phyloP scores from a whole-genome alignment of 2,329 filamentous ascomycete genomes.

The Fusarium compactum region DNA sequence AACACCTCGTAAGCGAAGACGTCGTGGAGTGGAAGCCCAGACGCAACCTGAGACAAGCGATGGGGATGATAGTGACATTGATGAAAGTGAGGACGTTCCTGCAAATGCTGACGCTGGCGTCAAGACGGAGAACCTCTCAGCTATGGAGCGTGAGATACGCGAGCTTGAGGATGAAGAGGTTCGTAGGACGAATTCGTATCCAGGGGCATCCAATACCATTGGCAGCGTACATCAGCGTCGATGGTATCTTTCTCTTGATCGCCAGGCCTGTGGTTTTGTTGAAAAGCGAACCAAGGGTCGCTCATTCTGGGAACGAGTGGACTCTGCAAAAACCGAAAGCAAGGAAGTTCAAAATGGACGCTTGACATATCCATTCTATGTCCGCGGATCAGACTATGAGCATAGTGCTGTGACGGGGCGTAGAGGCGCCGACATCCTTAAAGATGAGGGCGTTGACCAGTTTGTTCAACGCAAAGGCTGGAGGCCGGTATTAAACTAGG shows the following conservation, averaged over 20 bases:
- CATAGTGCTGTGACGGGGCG: conserved; percentile 76
- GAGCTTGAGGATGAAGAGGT: conserved; percentile 66
- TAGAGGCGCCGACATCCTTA: conserved; percentile 68
- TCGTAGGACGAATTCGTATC: conserved; percentile 72
- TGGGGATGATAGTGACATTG: conserved; percentile 29
- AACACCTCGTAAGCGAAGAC: conserved; percentile 21
- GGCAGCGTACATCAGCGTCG: conserved; percentile 74
- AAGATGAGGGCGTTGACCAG: conserved; percentile 69
- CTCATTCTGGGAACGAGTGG: conserved; percentile 22
- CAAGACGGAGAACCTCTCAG: conserved; percentile 44
- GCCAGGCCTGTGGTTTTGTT: conserved; percentile 68
- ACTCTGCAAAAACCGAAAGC: not conserved
- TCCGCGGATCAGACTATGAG: conserved; percentile 70
- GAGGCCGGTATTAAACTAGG: conserved; percentile 58
- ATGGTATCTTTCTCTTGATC: conserved; percentile 75
- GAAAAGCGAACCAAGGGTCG: conserved; percentile 47
- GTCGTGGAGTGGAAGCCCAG: conserved; percentile 1
- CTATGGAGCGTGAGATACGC: conserved; percentile 56
- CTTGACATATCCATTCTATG: conserved; percentile 69
- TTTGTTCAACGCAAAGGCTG: conserved; percentile 72
- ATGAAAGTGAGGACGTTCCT: conserved; percentile 37
- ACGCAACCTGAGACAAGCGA: conserved; percentile 45
- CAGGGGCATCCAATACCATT: conserved; percentile 73
- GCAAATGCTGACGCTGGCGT: conserved; percentile 27
- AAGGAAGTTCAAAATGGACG: conserved; percentile 27